Evolutionary conservation across 177 flowering plant genomes (phyloP), one percentile per base, ranked within the genome.

Genomic region (Vitis hybrid): DNA sequence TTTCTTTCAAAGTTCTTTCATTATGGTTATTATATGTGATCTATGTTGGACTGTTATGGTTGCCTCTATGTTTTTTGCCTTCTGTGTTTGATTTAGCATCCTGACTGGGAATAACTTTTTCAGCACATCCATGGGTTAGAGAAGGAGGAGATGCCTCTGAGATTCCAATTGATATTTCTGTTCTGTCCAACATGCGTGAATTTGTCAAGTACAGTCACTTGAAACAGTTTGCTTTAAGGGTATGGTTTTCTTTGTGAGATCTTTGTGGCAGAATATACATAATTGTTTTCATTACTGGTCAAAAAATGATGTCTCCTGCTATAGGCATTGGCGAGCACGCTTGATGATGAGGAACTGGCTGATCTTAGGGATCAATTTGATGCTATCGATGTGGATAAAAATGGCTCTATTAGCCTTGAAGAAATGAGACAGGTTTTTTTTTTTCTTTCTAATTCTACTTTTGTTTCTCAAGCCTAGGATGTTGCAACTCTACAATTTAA

Each of bases 131-230:
- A 69, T 93, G 99, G 99, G 98, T 93, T 70, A 87, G 97, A 81
- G 99, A 96, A 88, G 98, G 97, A 49, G 99, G 99, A 72, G 76
- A 78, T 80, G 99, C 99, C 63, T 92, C 90, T n/a, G 98, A 93
- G 71, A 96, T 96, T 60, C 99, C 98, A 54, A 76, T 96, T 52
- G 99, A 96, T 73, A 96, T 96, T 71, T 93, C 98, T 65, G 98
- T 96, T 62, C 77, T 96, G 61, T 82, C 74, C 66, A 96, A 96
- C 81, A 85, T 96, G 97, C 85, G 98, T 41, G 91, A 96, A 63
- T 93, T 96, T 80, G 99, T 96, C 71, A 96, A 86, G 80, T 96
- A 89, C 76, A 88, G 98, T 71, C 97, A 93, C n/a, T 80, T 96
- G 71, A 96, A 96, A 77, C 99, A 96, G 76, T 84, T 96, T 80